These are phyloP conservation scores for Aquilaria agallochum DNA, from an alignment of 441 rosid genomes.

Conservation along the genomic window DNA sequence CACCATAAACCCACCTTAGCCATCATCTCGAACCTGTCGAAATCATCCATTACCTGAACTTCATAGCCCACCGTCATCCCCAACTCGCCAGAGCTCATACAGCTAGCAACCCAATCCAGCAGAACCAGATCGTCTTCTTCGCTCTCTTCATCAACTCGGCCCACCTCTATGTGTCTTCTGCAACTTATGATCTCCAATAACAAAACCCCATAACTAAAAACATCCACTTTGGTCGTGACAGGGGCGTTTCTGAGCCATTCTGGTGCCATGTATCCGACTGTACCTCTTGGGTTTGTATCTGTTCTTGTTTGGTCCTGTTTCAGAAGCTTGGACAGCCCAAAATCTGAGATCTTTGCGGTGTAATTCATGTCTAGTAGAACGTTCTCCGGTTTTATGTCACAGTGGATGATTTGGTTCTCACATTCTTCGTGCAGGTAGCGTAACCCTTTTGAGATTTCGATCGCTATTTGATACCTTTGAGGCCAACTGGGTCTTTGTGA, in stretches of 20 bases:
- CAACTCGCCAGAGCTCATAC: conserved; percentile 15
- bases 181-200: conserved; percentile 29
- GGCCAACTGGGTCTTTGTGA: conserved; percentile 18
- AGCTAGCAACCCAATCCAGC: conserved; percentile 25
- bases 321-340: conserved; percentile 28
- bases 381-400: conserved; percentile 31
- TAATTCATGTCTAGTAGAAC: conserved; percentile 18
- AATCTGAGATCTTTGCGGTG: conserved; percentile 25
- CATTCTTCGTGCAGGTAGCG: conserved; percentile 31
- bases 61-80: conserved; percentile 23
- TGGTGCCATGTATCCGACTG: conserved; percentile 28
- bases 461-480: conserved; percentile 16
- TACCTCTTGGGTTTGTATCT: conserved; percentile 20
- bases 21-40: conserved; percentile 31
- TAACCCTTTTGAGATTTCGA: conserved; percentile 23
- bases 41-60: conserved; percentile 24
- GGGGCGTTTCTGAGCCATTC: conserved; percentile 26
- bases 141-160: conserved; percentile 25
- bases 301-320: conserved; percentile 26
- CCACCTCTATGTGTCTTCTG: conserved; percentile 28
- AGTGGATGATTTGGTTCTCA: conserved; percentile 24
- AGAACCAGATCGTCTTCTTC: conserved; percentile 27
- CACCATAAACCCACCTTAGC: conserved; percentile 37
- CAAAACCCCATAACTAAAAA: conserved; percentile 27
- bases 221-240: conserved; percentile 25